Percentiles rank a stretch among this genome's conserved stretches.
These are phyloP conservation scores for Botrytis squamosa DNA, from an alignment of 2,329 filamentous ascomycete genomes.

Conservation along the genomic window DNA sequence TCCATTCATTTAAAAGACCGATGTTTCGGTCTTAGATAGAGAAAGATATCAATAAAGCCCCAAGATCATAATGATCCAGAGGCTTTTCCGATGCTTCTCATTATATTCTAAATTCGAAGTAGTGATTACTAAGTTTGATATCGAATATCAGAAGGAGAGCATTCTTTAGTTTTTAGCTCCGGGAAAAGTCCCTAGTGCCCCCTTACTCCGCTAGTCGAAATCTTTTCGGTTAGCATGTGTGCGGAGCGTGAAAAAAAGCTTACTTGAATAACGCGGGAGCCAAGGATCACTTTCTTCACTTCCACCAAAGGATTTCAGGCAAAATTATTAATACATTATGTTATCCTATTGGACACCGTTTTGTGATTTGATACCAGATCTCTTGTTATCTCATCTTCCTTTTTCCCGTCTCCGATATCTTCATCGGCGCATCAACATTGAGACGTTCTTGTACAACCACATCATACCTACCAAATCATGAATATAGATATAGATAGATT, in stretches of 20 bases:
- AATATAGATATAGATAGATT: neutral
- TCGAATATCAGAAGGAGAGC: neutral
- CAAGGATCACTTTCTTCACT: neutral
- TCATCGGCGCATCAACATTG: neutral
- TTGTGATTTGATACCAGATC: neutral
- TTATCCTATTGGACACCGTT: neutral
- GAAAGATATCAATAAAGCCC: neutral
- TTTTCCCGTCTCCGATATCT: neutral
- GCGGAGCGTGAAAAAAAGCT: neutral
- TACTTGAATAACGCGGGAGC: neutral
- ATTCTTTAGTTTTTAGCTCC: neutral
- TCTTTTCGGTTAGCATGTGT: neutral
- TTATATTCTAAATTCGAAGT: neutral
- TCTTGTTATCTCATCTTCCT: neutral
- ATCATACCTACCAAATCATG: neutral
- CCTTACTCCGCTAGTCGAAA: neutral
- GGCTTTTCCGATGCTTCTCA: neutral
- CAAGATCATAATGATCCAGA: neutral
- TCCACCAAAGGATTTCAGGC: neutral
- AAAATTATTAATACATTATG: neutral
- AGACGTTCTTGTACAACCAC: conserved; percentile 5
- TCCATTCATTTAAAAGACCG: neutral
- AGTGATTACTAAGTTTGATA: neutral
- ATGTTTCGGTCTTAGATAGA: neutral
- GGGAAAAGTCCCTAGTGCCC: neutral